phyloP scores from a whole-genome alignment of 2,329 filamentous ascomycete genomes.

The Talaromyces islandicus region DNA sequence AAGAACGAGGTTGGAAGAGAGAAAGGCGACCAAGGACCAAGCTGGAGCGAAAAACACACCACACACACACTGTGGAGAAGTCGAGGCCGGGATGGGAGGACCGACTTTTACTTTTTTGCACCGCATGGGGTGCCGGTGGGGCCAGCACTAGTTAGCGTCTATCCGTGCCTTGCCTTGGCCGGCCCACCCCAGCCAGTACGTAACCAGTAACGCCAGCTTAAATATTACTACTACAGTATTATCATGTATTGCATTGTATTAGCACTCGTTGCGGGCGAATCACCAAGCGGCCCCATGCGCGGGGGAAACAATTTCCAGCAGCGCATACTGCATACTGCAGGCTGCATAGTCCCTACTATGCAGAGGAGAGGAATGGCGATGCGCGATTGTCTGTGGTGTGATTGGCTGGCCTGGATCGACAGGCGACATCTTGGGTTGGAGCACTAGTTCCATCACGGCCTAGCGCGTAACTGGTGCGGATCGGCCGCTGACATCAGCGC shows the following conservation, averaged over 20 bases:
- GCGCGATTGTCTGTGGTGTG: neutral
- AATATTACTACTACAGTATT: too few relatives aligned
- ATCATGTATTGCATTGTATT: too few relatives aligned
- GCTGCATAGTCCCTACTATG: too few relatives aligned
- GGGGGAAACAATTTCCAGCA: neutral
- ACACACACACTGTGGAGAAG: conserved; percentile 5
- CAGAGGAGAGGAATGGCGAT: neutral
- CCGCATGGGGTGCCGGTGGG: conserved; percentile 1
- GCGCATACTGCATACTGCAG: too few relatives aligned
- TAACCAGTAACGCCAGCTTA: too few relatives aligned
- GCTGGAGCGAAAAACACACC: neutral
- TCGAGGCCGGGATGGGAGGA: neutral
- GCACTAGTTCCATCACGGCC: neutral
- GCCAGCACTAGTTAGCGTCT: neutral
- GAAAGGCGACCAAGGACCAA: neutral
- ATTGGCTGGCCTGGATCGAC: conserved; percentile 1
- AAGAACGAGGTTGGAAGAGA: neutral
- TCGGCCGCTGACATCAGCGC: neutral
- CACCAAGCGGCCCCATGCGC: neutral
- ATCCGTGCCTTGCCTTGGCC: neutral
- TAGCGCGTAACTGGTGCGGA: neutral
- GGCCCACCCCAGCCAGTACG: neutral
- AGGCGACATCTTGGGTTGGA: neutral
- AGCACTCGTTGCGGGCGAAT: neutral
- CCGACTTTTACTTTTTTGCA: conserved; percentile 4